Conservation (phyloP, 2,329 filamentous ascomycete genomes). For the Fusarium nurragi region DNA sequence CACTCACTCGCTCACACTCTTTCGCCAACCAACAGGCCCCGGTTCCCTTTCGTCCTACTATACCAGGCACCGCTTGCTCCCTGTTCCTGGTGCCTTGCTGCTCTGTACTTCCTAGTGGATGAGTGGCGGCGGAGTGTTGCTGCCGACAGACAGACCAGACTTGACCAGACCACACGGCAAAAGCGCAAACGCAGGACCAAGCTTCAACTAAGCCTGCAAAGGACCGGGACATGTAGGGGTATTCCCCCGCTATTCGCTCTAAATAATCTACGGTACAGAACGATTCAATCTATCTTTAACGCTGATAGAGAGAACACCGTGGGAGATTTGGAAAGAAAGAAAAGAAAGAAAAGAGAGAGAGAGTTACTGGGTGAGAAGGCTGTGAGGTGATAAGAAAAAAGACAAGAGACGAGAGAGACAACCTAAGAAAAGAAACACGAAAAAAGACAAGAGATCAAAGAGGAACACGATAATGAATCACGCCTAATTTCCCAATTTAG, state of each 20-base stretch:
- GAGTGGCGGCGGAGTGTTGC: conserved; percentile 18
- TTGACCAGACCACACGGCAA: neutral
- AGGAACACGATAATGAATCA: conserved; percentile 35
- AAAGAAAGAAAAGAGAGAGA: conserved; percentile 1
- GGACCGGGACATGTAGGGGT: conserved; percentile 43
- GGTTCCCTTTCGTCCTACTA: conserved; percentile 19
- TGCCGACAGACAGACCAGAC: conserved; percentile 27
- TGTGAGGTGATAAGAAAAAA: conserved; percentile 5
- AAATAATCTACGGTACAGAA: conserved; percentile 11
- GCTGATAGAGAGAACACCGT: conserved; percentile 22
- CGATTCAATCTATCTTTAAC: conserved; percentile 22
- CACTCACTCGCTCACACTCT: neutral
- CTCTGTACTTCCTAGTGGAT: conserved; percentile 21
- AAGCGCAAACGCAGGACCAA: conserved; percentile 42
- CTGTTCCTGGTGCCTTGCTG: conserved; percentile 11
- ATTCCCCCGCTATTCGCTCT: conserved; percentile 22
- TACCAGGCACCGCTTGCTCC: conserved; percentile 15
- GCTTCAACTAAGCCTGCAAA: conserved; percentile 33
- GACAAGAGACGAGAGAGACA: neutral
- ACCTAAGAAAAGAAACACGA: conserved; percentile 5
- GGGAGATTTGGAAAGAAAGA: conserved; percentile 10
- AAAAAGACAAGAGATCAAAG: conserved; percentile 30
- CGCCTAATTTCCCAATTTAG: conserved; percentile 28
- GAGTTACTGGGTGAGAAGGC: neutral
- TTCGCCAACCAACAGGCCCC: conserved; percentile 18